Percentiles rank a stretch among this genome's conserved stretches.
Evolutionary conservation across 371 early-diverging fungal genomes (phyloP).

Genomic region (Cokeromyces recurvatus): DNA sequence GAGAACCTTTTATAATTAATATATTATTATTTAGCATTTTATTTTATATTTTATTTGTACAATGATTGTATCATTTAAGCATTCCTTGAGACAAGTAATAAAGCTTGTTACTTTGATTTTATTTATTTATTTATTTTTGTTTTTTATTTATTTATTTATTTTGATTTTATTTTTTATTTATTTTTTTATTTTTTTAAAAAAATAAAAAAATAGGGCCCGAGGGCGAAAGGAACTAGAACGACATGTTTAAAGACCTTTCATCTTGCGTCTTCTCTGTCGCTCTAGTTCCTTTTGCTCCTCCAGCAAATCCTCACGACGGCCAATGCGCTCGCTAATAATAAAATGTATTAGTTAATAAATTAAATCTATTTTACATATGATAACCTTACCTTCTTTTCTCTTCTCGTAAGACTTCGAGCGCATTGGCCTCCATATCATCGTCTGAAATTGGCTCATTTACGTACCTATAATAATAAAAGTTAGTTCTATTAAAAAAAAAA

Average conservation of each 20-base stretch:
- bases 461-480: constrained; percentile 30
- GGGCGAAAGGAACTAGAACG: too few relatives aligned
- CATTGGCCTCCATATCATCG: constrained; percentile 60
- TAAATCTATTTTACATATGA: too few relatives aligned
- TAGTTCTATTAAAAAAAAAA: too few relatives aligned
- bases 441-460: constrained; percentile 49
- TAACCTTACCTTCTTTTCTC: constrained; percentile 50
- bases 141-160: neutral
- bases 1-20: too few relatives aligned
- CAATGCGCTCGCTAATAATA: constrained; percentile 46
- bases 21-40: too few relatives aligned
- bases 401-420: constrained; percentile 52
- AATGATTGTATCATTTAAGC: too few relatives aligned
- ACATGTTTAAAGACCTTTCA: too few relatives aligned
- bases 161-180: neutral
- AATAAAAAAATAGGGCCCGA: too few relatives aligned
- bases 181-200: too few relatives aligned
- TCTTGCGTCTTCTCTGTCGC: constrained; percentile 55
- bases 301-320: constrained; percentile 42
- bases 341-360: neutral
- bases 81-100: too few relatives aligned
- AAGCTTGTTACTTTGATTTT: neutral
- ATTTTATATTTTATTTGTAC: too few relatives aligned
- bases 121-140: too few relatives aligned
- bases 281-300: constrained; percentile 67